phyloP scores from a whole-genome alignment of 2,329 filamentous ascomycete species.

The Thermothelomyces thermophilus region DNA sequence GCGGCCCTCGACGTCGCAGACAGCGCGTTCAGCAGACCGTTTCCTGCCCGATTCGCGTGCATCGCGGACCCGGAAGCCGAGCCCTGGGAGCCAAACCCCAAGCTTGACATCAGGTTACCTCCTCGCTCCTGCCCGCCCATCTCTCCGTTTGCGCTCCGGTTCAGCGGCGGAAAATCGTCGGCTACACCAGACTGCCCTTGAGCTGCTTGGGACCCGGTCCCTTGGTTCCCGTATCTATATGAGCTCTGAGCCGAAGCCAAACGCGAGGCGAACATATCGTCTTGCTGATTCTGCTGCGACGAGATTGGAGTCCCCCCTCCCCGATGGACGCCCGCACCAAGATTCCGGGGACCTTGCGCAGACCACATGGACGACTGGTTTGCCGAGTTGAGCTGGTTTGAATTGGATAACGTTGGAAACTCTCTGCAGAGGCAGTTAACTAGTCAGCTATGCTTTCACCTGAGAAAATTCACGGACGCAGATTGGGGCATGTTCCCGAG shows the following conservation, averaged over 20 bases:
- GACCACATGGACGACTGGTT: conserved; percentile 51
- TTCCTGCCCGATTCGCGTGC: conserved; percentile 43
- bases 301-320: conserved; percentile 46
- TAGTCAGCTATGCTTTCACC: conserved; percentile 23
- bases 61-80: conserved; percentile 33
- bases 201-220: conserved; percentile 35
- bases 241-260: conserved; percentile 38
- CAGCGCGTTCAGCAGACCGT: conserved; percentile 58
- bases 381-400: conserved; percentile 45
- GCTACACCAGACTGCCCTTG: conserved; percentile 43
- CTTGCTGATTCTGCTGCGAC: conserved; percentile 46
- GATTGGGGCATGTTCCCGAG: neutral
- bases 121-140: conserved; percentile 48
- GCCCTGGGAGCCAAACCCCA: conserved; percentile 47
- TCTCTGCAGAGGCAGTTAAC: conserved; percentile 39
- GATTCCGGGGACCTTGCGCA: conserved; percentile 41
- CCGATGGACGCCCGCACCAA: conserved; percentile 44
- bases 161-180: conserved; percentile 59
- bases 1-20: conserved; percentile 49
- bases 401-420: conserved; percentile 60
- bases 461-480: neutral
- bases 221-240: conserved; percentile 50
- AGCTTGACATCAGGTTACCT: conserved; percentile 45
- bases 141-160: conserved; percentile 50
- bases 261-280: conserved; percentile 37